These are phyloP conservation scores for Euphorbia celastroides DNA, from an alignment of 441 rosid species.

Conservation along the genomic window DNA sequence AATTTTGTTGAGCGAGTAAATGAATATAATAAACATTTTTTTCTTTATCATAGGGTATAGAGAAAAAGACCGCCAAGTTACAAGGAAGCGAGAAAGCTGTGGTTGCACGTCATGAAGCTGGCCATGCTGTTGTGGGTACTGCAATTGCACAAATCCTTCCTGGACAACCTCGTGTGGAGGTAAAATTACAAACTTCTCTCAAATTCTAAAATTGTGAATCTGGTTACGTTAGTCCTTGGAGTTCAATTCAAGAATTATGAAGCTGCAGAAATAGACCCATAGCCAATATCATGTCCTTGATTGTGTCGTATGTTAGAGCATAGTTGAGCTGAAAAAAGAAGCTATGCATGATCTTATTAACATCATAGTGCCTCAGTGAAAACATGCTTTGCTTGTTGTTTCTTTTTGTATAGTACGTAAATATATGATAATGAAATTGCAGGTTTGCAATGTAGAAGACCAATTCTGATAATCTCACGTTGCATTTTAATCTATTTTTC, in stretches of 20 bases:
- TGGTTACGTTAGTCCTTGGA: neutral
- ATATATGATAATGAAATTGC: neutral
- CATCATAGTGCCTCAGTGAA: neutral
- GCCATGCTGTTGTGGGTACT: conserved; percentile 97
- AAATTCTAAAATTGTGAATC: neutral
- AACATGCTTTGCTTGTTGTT: neutral
- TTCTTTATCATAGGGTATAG: conserved; percentile 62
- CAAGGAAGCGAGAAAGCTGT: conserved; percentile 89
- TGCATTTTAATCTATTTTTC: neutral
- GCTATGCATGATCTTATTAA: neutral
- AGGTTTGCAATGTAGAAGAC: neutral
- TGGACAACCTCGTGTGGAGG: conserved; percentile 97
- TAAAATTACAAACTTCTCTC: conserved; percentile 25
- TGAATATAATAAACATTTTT: neutral
- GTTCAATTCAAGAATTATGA: neutral
- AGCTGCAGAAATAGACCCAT: neutral
- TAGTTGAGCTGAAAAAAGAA: neutral
- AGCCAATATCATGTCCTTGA: neutral
- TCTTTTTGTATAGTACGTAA: neutral
- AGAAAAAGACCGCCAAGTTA: conserved; percentile 90
- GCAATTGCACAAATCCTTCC: conserved; percentile 89
- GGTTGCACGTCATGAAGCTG: conserved; percentile 98
- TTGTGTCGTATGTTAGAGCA: neutral
- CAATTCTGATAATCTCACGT: neutral
- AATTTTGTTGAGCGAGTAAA: neutral